A percentile compares a stretch with the other conserved stretches of the same genome.
These are phyloP conservation scores for Kokia cookei DNA, from an alignment of 441 rosid species.

Conservation along the genomic window DNA sequence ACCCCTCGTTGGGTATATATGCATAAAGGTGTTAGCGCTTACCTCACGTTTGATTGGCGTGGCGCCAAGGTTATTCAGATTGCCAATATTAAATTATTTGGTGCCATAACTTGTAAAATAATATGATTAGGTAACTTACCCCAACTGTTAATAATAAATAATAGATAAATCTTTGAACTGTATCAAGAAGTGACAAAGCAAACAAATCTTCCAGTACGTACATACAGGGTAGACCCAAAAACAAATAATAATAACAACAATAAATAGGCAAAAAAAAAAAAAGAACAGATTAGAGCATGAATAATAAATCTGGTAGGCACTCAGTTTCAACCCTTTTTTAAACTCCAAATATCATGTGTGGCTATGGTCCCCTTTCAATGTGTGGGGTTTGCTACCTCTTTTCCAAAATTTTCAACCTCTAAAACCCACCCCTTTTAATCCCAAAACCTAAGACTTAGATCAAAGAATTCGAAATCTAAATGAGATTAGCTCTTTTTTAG, in stretches of 20 bases:
- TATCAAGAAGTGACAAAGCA: too few relatives aligned
- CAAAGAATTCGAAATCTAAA: slow-evolving; percentile 23
- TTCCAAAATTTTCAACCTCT: background rate
- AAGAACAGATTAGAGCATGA: background rate
- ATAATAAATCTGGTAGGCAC: background rate
- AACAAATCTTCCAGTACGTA: background rate
- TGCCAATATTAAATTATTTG: too few relatives aligned
- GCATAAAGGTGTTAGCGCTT: too few relatives aligned
- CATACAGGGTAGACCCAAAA: background rate
- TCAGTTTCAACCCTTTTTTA: background rate
- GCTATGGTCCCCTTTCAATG: background rate
- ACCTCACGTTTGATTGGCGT: too few relatives aligned
- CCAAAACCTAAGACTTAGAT: slow-evolving; percentile 9
- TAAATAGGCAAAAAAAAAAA: background rate
- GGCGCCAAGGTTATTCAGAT: too few relatives aligned
- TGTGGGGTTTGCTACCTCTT: background rate
- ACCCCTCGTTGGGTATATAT: too few relatives aligned
- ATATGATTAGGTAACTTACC: too few relatives aligned
- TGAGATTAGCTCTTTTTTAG: slow-evolving; percentile 85
- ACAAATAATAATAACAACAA: background rate
- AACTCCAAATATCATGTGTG: background rate
- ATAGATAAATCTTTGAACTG: too few relatives aligned
- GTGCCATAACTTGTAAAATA: too few relatives aligned
- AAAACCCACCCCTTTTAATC: background rate
- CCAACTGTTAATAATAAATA: too few relatives aligned